Evolutionary conservation across 768 basidiomycete genomes (phyloP), one percentile per base, ranked within the genome.

Genomic region (Tulasnella sp.): DNA sequence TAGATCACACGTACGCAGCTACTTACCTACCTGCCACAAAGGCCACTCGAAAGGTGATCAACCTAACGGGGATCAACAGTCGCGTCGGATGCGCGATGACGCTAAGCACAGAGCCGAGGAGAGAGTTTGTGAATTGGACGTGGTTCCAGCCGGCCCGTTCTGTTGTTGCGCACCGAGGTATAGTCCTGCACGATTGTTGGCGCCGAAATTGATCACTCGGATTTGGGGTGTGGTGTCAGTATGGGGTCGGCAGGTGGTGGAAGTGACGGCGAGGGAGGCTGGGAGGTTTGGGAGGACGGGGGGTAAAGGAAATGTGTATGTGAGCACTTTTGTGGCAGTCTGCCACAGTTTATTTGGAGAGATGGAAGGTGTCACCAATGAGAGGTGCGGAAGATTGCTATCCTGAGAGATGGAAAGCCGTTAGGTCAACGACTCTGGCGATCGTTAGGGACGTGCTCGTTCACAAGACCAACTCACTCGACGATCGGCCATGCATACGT

Each of bases 291-390:
- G 49, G 2, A 62, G 34, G 17, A 53, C 17, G 12, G 60, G 49
- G 42, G 61, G 61, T 7, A 62, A 49, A 17, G 61, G 61, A 44
- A 52, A 62, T 12, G 61, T 62, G 30, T 61, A 52, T 8, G 59
- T 62, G n/a, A 62, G 60, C 25, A 53, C 46, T 29, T 56, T 24
- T 11, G 61, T 25, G 19, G 61, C 59, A 21, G 22, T n/a, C 24
- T 42, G 21, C 41, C 61, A 60, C 12, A 45, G 21, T 44, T 27
- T n/a, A n/a, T 60, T 61, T 4, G 61, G 61, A 1, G 21, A 21
- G 2, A 22, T 42, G 11, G 42, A 15, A 15, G 49, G 49, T 17
- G 49, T 30, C 15, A 57, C 12, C 15, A 62, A 34, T 15, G 48
- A 30, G 10, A 62, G 51, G 30, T 60, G 61, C 5, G 61, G 61